Conservation (phyloP, 1,139 yeast genomes). For the Spathaspora sp. region DNA sequence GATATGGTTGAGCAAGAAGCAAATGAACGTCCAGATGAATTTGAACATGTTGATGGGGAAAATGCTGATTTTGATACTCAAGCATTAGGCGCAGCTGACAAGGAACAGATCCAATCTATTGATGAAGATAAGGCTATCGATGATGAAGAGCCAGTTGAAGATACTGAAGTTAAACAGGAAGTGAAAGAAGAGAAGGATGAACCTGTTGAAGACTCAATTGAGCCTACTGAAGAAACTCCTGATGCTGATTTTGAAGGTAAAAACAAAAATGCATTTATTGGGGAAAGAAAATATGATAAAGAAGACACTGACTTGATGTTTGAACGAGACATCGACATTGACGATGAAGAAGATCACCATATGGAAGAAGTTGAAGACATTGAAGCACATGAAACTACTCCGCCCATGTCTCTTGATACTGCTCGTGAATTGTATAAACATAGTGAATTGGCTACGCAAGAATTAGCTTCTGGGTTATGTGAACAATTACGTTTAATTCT, state of each 20-base stretch:
- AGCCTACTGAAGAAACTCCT: conserved; percentile 18
- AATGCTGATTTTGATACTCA: conserved; percentile 77
- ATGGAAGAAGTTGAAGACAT: conserved; percentile 17
- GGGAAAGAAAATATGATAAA: conserved; percentile 38
- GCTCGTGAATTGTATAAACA: conserved; percentile 79
- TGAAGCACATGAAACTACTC: conserved; percentile 23
- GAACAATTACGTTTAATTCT: conserved; percentile 91
- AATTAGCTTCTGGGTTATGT: conserved; percentile 80
- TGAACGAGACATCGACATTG: conserved; percentile 20
- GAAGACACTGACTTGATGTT: conserved; percentile 13
- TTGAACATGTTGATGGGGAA: conserved; percentile 88
- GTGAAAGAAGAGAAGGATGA: conserved; percentile 8
- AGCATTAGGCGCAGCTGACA: conserved; percentile 87
- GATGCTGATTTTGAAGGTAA: conserved; percentile 54
- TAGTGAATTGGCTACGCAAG: conserved; percentile 83
- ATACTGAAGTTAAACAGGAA: conserved; percentile 19
- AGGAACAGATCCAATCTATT: conserved; percentile 73
- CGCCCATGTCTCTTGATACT: conserved; percentile 57
- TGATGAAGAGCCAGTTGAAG: conserved; percentile 43
- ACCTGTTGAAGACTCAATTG: conserved; percentile 13
- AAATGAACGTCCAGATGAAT: conserved; percentile 78
- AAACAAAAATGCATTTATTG: conserved; percentile 52
- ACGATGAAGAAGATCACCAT: conserved; percentile 29
- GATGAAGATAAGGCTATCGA: conserved; percentile 89
- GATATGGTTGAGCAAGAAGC: conserved; percentile 42